Conservation (phyloP, 1,139 yeast genomes). For the Magnusiomyces clavatus region DNA sequence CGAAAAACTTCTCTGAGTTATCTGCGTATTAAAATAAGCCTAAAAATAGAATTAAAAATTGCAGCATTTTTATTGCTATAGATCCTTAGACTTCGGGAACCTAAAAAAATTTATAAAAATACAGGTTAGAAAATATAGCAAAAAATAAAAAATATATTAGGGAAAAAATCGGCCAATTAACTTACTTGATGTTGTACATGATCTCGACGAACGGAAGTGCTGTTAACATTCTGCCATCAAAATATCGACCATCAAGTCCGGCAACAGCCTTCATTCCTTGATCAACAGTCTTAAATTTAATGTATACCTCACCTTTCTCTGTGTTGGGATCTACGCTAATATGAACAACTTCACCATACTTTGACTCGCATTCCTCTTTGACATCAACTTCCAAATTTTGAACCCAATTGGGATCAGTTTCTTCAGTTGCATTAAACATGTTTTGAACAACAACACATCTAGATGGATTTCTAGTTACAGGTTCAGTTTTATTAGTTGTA, state of each 20-base stretch:
- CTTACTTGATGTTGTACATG: slow-evolving; percentile 27
- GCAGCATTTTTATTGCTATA: neutral
- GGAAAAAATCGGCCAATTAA: no score
- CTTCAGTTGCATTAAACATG: slow-evolving; percentile 34
- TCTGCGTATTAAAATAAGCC: neutral
- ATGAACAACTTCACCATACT: slow-evolving; percentile 33
- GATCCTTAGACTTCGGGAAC: slow-evolving; percentile 2
- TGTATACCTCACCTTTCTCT: slow-evolving; percentile 29
- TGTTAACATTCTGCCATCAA: slow-evolving; percentile 31
- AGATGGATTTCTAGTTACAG: slow-evolving; percentile 18
- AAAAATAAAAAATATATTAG: neutral
- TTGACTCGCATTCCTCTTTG: slow-evolving; percentile 32
- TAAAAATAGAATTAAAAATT: neutral
- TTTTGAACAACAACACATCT: slow-evolving; percentile 30
- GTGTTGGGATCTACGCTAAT: slow-evolving; percentile 29
- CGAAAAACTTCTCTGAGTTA: neutral
- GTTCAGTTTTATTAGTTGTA: neutral
- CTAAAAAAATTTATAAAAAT: no score
- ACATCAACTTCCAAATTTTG: slow-evolving; percentile 34
- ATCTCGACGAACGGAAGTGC: slow-evolving; percentile 31
- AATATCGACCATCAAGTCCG: slow-evolving; percentile 33
- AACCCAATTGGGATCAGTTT: slow-evolving; percentile 32
- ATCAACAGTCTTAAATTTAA: slow-evolving; percentile 28
- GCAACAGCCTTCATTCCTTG: slow-evolving; percentile 29
- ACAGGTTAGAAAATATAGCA: neutral